These are phyloP conservation scores for Cryptosporidium andersoni DNA, from an alignment of 169 alveolate genomes.

Conservation along the genomic window DNA sequence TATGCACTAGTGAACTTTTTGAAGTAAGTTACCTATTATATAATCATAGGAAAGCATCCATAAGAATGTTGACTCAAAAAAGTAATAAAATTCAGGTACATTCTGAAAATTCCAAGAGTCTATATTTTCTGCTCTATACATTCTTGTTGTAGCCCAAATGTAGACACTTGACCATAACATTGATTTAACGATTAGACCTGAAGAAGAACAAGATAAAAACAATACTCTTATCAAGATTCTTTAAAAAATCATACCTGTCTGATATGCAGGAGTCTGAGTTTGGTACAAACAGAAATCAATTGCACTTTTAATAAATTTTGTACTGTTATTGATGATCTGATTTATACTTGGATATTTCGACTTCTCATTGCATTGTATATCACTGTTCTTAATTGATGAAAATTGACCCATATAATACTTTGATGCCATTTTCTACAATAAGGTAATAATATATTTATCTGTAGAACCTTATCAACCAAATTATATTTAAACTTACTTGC, in stretches of 20 bases:
- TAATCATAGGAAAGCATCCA: conserved; percentile 76
- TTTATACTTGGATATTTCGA: conserved; percentile 8
- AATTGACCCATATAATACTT: conserved; percentile 19
- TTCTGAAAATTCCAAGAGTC: conserved; percentile 64
- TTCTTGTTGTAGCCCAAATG: conserved; percentile 74
- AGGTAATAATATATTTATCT: neutral
- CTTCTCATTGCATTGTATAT: conserved; percentile 10
- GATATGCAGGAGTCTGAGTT: conserved; percentile 52
- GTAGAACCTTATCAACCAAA: neutral
- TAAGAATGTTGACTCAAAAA: conserved; percentile 71
- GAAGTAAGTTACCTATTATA: conserved; percentile 13
- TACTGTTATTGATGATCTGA: conserved; percentile 2
- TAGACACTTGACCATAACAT: conserved; percentile 76
- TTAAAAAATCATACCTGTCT: conserved; percentile 4
- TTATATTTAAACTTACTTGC: neutral
- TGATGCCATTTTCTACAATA: conserved; percentile 5
- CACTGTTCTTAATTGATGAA: neutral
- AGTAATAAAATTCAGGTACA: conserved; percentile 67
- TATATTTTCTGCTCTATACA: conserved; percentile 31
- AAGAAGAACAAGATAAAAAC: neutral
- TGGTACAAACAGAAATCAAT: conserved; percentile 11
- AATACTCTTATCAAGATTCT: neutral
- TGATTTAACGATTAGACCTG: conserved; percentile 26
- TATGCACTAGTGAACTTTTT: neutral
- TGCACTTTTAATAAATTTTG: neutral